Percentiles rank a stretch among this genome's conserved stretches.
Evolutionary conservation across 2,329 filamentous ascomycete genomes (phyloP).

Genomic region (Alternaria brassicae): DNA sequence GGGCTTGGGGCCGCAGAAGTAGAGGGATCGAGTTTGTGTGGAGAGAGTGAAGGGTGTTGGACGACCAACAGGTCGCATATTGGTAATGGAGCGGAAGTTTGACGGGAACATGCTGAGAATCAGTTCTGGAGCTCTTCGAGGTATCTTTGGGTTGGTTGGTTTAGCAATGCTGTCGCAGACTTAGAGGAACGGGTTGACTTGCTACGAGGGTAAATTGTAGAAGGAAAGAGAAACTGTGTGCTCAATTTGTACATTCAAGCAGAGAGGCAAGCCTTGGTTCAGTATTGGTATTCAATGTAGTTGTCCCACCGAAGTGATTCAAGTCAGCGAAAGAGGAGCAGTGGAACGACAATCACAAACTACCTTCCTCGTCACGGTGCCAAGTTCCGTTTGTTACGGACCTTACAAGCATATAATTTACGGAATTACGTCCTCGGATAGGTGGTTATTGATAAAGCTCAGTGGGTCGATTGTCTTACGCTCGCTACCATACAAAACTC

Average conservation of each 20-base stretch:
- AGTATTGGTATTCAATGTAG: background rate
- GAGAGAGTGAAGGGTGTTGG: background rate
- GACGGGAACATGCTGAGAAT: background rate
- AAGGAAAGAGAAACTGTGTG: background rate
- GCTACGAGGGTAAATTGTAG: background rate
- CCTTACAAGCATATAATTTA: background rate
- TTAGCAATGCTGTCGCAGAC: background rate
- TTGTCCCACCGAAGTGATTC: background rate
- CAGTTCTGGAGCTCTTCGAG: background rate
- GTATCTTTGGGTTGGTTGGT: background rate
- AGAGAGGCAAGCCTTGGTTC: background rate
- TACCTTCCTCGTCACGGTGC: background rate
- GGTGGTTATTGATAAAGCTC: background rate
- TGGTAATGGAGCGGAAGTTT: background rate
- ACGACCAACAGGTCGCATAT: background rate
- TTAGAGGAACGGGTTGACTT: background rate
- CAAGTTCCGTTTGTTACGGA: background rate
- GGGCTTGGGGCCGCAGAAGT: constrained; percentile 8
- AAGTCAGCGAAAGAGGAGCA: background rate
- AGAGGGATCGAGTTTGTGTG: background rate
- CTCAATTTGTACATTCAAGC: background rate
- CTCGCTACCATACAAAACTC: background rate
- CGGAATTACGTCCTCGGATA: background rate
- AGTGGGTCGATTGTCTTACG: background rate
- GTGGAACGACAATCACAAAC: background rate